phyloP scores from a whole-genome alignment of 2,329 filamentous ascomycete species.

The Botryosphaeria agaves region DNA sequence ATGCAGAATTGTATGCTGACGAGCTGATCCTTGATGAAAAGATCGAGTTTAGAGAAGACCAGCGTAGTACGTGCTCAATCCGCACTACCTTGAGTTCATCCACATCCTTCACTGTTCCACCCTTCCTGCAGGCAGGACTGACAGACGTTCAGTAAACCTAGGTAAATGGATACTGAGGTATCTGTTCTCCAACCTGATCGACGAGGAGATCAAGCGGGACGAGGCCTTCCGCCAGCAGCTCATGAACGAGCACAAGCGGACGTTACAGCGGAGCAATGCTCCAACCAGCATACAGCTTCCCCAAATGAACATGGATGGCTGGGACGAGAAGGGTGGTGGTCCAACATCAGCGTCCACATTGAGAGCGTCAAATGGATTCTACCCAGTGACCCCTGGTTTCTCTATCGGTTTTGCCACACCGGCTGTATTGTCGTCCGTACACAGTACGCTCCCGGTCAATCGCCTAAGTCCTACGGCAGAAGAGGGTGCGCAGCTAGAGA shows the following conservation, averaged over 20 bases:
- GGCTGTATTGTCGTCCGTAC: constrained; percentile 17
- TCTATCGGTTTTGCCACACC: constrained; percentile 45
- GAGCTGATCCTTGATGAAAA: constrained; percentile 58
- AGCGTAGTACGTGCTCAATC: constrained; percentile 61
- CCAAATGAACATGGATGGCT: constrained; percentile 24
- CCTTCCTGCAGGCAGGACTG: not conserved
- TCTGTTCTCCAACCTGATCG: constrained; percentile 74
- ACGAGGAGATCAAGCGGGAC: constrained; percentile 78
- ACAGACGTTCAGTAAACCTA: constrained; percentile 86
- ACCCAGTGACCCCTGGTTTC: constrained; percentile 56
- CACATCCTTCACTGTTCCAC: not conserved
- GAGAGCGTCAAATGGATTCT: constrained; percentile 42
- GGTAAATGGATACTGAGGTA: constrained; percentile 94
- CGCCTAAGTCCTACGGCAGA: constrained; percentile 21
- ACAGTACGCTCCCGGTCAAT: constrained; percentile 14
- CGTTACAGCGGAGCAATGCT: constrained; percentile 36
- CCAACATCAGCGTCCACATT: constrained; percentile 37
- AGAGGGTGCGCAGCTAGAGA: constrained; percentile 32
- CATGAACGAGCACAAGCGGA: constrained; percentile 44
- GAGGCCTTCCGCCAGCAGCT: constrained; percentile 53
- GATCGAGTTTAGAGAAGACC: constrained; percentile 78
- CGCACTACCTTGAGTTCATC: not conserved
- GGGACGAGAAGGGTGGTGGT: constrained; percentile 19
- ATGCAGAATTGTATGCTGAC: constrained; percentile 93
- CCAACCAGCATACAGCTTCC: constrained; percentile 45